phyloP scores from a whole-genome alignment of 371 early-diverging fungal genomes.

The Apophysomyces elegans region DNA sequence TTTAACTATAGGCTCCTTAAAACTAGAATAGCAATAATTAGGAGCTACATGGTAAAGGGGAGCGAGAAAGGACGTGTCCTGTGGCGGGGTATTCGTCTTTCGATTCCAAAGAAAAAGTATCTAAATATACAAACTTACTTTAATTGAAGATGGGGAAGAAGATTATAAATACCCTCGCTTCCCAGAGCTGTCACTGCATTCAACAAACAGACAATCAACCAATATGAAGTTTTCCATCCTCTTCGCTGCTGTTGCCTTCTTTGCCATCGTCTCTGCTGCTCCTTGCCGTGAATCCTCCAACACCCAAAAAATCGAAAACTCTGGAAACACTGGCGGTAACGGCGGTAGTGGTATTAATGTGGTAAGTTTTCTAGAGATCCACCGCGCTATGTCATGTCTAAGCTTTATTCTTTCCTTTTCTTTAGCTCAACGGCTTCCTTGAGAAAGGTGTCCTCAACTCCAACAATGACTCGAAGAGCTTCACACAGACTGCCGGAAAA shows the following conservation, averaged over 20 bases:
- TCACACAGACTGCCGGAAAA: background rate
- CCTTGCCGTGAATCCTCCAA: background rate
- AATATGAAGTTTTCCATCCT: background rate
- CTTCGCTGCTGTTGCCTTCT: background rate
- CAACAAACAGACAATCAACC: background rate
- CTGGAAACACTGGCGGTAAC: slow-evolving; percentile 1
- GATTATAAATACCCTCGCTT: background rate
- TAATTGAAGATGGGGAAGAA: background rate
- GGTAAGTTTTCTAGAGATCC: background rate
- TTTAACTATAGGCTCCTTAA: background rate
- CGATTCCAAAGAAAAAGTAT: background rate
- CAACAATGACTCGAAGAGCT: background rate
- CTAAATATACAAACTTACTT: background rate
- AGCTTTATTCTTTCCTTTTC: background rate
- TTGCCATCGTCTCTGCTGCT: background rate
- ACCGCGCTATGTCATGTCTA: no score
- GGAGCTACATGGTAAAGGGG: background rate
- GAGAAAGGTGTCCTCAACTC: background rate
- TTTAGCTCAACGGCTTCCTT: background rate
- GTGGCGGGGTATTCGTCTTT: background rate
- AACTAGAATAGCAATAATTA: slow-evolving; percentile 1
- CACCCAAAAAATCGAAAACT: background rate
- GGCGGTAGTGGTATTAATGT: slow-evolving; percentile 3
- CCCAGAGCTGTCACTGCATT: background rate
- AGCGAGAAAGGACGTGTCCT: slow-evolving; percentile 1